These are phyloP conservation scores for Curvularia hawaiiensis DNA, from an alignment of 2,329 filamentous ascomycete genomes.

Conservation along the genomic window DNA sequence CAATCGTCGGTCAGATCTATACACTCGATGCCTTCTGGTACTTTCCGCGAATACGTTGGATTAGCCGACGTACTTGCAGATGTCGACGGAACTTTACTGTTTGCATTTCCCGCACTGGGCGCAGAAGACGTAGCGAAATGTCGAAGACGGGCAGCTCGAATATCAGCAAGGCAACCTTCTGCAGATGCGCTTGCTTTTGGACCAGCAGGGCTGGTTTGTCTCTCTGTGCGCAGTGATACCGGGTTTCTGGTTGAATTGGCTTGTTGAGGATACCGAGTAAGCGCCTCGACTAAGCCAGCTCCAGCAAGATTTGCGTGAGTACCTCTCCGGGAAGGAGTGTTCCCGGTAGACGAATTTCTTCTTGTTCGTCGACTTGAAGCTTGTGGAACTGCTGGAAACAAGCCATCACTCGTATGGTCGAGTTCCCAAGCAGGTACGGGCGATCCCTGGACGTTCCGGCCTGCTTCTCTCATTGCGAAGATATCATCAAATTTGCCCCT, in stretches of 20 bases:
- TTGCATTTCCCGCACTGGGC: neutral
- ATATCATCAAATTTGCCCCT: slow-evolving; percentile 5
- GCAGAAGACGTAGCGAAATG: slow-evolving; percentile 10
- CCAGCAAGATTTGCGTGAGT: slow-evolving; percentile 1
- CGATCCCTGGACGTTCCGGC: slow-evolving; percentile 2
- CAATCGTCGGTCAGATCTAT: slow-evolving; percentile 23
- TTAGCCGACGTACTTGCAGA: neutral
- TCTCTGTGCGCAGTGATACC: neutral
- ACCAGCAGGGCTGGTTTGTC: neutral
- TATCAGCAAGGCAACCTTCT: slow-evolving; percentile 1
- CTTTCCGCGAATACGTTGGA: neutral
- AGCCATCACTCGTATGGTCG: neutral
- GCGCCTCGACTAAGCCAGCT: neutral
- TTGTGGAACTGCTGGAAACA: neutral
- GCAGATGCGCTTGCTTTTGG: neutral
- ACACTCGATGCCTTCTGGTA: slow-evolving; percentile 10
- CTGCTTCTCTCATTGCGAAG: slow-evolving; percentile 11
- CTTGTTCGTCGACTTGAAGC: neutral
- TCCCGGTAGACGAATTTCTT: neutral
- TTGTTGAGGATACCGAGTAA: neutral
- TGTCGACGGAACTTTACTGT: neutral
- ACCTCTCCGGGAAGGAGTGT: neutral
- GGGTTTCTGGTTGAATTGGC: neutral
- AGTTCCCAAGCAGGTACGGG: slow-evolving; percentile 11
- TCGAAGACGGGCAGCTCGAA: slow-evolving; percentile 22